A percentile compares a stretch with the other conserved stretches of the same genome.
phyloP scores from a whole-genome alignment of 148 eudicot species.

The Pouteria glomerata region DNA sequence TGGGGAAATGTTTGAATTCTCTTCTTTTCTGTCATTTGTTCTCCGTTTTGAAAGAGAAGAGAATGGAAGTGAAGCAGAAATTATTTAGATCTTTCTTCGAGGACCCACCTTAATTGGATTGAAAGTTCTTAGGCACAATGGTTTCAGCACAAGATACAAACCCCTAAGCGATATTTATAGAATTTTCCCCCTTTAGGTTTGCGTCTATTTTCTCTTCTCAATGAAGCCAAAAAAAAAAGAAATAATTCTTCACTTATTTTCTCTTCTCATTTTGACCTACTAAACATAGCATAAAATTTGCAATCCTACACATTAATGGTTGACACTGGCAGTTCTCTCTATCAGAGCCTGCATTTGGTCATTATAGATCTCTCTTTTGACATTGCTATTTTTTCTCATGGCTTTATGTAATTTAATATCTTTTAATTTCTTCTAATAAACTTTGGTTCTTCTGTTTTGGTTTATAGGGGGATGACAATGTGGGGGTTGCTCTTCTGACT shows the following conservation, averaged over 20 bases:
- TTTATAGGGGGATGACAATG: constrained; percentile 93
- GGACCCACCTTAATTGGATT: background rate
- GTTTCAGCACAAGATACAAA: background rate
- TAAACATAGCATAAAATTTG: background rate
- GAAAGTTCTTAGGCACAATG: background rate
- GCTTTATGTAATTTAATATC: background rate
- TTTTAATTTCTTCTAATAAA: background rate
- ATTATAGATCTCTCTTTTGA: background rate
- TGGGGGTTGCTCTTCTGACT: constrained; percentile 84
- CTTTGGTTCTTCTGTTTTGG: background rate
- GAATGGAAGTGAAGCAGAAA: background rate
- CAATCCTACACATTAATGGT: background rate
- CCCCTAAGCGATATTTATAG: background rate
- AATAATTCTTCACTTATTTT: background rate
- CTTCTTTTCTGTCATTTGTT: background rate
- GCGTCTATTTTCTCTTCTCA: background rate
- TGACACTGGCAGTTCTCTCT: background rate
- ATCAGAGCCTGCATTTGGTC: background rate
- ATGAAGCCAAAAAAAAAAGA: no score
- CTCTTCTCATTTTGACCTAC: background rate
- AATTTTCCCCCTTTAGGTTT: background rate
- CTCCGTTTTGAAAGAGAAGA: background rate
- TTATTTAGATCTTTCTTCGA: background rate
- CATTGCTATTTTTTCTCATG: background rate
- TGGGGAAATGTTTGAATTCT: background rate